phyloP scores from a whole-genome alignment of 192 early-diverging fungal genomes.

The Backusella mclennaniae region DNA sequence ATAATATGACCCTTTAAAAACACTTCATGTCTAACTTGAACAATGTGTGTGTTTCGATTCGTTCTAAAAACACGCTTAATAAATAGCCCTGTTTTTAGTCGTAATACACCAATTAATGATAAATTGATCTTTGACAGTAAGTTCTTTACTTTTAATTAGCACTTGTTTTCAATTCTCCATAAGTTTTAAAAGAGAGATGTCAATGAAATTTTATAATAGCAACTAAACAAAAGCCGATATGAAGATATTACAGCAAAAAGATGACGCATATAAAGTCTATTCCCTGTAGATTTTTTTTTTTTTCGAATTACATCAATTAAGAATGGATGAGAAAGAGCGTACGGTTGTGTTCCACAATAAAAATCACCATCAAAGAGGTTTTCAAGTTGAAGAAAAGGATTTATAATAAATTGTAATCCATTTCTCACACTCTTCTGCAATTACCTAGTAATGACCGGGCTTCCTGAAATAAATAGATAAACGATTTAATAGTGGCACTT shows the following conservation, averaged over 20 bases:
- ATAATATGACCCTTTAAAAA: background rate
- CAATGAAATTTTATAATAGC: no score
- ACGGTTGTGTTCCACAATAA: background rate
- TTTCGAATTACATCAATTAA: background rate
- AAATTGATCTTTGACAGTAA: background rate
- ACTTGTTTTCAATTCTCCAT: background rate
- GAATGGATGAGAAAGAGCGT: background rate
- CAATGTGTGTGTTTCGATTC: background rate
- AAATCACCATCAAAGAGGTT: background rate
- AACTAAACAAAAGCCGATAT: no score
- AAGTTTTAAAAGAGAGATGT: background rate
- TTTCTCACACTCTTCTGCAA: background rate
- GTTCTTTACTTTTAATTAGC: background rate
- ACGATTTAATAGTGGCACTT: no score
- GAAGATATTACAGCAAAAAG: no score
- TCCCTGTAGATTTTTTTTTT: background rate
- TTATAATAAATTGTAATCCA: background rate
- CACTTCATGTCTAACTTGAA: no score
- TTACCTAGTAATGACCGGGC: background rate
- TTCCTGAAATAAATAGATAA: background rate
- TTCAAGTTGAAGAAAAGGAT: background rate
- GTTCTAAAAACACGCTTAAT: background rate
- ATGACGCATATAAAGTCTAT: no score
- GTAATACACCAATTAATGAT: background rate
- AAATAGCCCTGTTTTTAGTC: background rate